Percentiles rank a stretch among this genome's conserved stretches.
Conservation (phyloP, 495 filamentous ascomycete species). For the Astrocystis sublimbata region DNA sequence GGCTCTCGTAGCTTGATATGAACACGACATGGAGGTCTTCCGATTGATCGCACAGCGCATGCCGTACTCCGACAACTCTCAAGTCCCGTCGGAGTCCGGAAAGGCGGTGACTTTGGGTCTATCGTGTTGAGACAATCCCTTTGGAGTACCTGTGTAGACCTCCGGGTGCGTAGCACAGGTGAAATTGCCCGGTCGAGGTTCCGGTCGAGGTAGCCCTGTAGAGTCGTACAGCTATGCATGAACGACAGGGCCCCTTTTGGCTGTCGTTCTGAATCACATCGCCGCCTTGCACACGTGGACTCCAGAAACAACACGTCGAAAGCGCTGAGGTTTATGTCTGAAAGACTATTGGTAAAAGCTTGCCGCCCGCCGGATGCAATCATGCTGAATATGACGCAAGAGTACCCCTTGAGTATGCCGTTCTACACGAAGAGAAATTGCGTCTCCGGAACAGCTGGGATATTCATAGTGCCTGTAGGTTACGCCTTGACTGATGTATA, state of each 20-base stretch:
- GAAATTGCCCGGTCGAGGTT: not conserved
- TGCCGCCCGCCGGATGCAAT: not conserved
- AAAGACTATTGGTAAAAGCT: not conserved
- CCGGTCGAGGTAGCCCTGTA: no score
- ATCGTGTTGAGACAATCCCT: not conserved
- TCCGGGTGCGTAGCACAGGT: not conserved
- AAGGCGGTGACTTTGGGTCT: conserved; percentile 17
- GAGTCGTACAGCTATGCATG: not conserved
- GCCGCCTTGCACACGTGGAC: not conserved
- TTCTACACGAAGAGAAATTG: not conserved
- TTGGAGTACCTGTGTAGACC: not conserved
- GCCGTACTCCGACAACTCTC: not conserved
- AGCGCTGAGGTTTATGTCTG: not conserved
- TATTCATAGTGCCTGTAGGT: no score
- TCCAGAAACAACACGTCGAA: not conserved
- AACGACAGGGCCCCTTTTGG: not conserved
- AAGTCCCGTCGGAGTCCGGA: conserved; percentile 29
- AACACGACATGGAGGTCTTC: not conserved
- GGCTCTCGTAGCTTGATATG: not conserved
- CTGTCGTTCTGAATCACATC: not conserved
- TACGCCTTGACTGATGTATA: no score
- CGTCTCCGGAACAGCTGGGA: no score
- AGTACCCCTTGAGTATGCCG: not conserved
- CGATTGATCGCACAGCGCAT: not conserved
- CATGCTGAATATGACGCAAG: not conserved